phyloP scores from a whole-genome alignment of 495 filamentous ascomycete species.

The Alectoria sarmentosa region DNA sequence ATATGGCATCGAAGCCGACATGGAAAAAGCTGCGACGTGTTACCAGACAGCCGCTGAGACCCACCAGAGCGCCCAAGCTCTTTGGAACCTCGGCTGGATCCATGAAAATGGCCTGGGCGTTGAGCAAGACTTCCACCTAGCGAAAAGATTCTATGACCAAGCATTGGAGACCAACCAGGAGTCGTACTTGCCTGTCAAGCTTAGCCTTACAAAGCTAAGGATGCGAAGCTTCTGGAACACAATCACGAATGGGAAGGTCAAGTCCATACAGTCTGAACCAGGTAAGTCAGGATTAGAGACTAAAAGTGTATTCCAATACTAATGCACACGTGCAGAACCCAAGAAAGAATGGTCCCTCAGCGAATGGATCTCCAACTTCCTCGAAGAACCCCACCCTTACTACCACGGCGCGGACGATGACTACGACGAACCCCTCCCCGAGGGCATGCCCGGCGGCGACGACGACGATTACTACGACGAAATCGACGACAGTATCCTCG shows the following conservation, averaged over 20 bases:
- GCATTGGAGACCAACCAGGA: slow-evolving; percentile 86
- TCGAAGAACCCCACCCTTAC: slow-evolving; percentile 43
- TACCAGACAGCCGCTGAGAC: slow-evolving; percentile 88
- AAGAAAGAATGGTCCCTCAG: slow-evolving; percentile 66
- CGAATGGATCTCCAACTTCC: slow-evolving; percentile 79
- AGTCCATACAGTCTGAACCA: slow-evolving; percentile 82
- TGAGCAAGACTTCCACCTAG: slow-evolving; percentile 93
- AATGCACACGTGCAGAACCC: slow-evolving; percentile 37
- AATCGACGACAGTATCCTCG: slow-evolving; percentile 69
- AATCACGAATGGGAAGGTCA: slow-evolving; percentile 78
- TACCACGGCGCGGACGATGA: slow-evolving; percentile 52
- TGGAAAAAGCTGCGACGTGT: slow-evolving; percentile 86
- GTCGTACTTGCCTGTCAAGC: slow-evolving; percentile 87
- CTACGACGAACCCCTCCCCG: slow-evolving; percentile 44
- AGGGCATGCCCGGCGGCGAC: slow-evolving; percentile 41
- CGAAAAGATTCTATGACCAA: slow-evolving; percentile 91
- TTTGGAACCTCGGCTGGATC: slow-evolving; percentile 99
- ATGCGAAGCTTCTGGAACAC: slow-evolving; percentile 88
- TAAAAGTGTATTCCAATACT: not conserved
- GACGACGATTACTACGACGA: slow-evolving; percentile 63
- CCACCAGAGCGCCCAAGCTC: slow-evolving; percentile 84
- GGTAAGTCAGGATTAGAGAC: slow-evolving; percentile 44
- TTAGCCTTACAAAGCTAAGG: slow-evolving; percentile 81
- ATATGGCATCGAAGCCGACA: slow-evolving; percentile 62
- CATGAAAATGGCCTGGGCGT: slow-evolving; percentile 95